phyloP scores from a whole-genome alignment of 176 grass and related monocot genomes.

The Carex scoparia region DNA sequence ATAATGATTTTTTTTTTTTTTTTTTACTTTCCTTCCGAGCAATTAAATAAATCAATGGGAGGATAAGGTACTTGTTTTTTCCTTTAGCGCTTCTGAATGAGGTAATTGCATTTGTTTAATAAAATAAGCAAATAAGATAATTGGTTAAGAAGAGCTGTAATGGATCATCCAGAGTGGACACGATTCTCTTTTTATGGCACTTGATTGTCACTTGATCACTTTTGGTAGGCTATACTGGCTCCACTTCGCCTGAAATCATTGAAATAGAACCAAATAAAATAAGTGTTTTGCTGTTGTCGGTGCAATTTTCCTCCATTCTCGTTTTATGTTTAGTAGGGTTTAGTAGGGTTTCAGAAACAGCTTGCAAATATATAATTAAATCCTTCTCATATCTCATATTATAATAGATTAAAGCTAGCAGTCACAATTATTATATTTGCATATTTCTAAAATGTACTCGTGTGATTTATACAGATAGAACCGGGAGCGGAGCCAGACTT shows the following conservation, averaged over 20 bases:
- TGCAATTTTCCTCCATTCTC: neutral
- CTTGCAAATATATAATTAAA: neutral
- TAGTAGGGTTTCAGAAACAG: neutral
- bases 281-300: neutral
- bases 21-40: neutral
- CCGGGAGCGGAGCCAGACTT: too few relatives aligned
- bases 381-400: neutral
- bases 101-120: constrained; percentile 10
- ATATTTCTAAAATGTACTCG: neutral
- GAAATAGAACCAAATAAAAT: neutral
- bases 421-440: neutral
- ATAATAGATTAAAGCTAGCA: neutral
- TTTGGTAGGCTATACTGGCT: constrained; percentile 10
- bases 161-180: constrained; percentile 16
- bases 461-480: neutral
- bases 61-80: neutral
- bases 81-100: neutral
- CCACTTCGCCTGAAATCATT: neutral
- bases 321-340: neutral
- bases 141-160: neutral
- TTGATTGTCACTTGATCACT: constrained; percentile 1
- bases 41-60: neutral
- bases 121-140: neutral
- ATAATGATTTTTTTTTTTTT: constrained; percentile 4
- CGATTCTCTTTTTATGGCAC: neutral